Base-by-base conservation (phyloP, 2,329 filamentous ascomycete species). In the Nemania serpens region DNA sequence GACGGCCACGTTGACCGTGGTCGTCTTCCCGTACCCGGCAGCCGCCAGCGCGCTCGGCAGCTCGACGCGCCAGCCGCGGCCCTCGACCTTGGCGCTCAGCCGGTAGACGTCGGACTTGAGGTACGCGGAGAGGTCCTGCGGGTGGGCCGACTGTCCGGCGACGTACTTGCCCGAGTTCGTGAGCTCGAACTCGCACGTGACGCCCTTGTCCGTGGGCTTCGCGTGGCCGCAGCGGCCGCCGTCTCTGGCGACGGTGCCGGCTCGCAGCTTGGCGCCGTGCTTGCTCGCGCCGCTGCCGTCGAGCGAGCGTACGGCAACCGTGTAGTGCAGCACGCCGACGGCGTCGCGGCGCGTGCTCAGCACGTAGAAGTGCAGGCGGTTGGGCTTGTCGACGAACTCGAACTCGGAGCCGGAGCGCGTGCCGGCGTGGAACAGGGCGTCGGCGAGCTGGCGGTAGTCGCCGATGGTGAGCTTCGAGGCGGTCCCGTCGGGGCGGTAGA, bases 401-500 rank as follows among this genome's bases (percentile, higher is more conserved):
- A 72, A 83, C 67, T 81, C 65, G 33, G 80, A 82, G 5, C 81
- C 81, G 0, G 80, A 82, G 17, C 79, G 72, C 0, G 81, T 82
- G 11, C 82, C 82, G 0, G 81, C 81, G 64, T 84, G 81, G 74
- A 84, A 84, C 15, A 84, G 72, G 2, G 82, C 82, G 61, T 84
- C 82, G 1, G 78, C 77, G 0, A 84, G 70, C 64, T 84, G 82
- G 5, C 82, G 75, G 66, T 84, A 84, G 67, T 84, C 82, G 17
- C 82, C 82, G 34, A 83, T 70, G 3, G 79, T 81, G 64, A 81
- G 75, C 72, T 78, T 80, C 10, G 75, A 69, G 1, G 75, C 71
- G 0, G 78, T 79, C 22, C 82, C 81, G 53, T 83, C 78, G 1
- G 82, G 81, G 0, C 77, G 74, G 66, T 76, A 72, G 63, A 82